These are phyloP conservation scores for Aleurites moluccanus DNA, from an alignment of 441 rosid species.

Conservation along the genomic window DNA sequence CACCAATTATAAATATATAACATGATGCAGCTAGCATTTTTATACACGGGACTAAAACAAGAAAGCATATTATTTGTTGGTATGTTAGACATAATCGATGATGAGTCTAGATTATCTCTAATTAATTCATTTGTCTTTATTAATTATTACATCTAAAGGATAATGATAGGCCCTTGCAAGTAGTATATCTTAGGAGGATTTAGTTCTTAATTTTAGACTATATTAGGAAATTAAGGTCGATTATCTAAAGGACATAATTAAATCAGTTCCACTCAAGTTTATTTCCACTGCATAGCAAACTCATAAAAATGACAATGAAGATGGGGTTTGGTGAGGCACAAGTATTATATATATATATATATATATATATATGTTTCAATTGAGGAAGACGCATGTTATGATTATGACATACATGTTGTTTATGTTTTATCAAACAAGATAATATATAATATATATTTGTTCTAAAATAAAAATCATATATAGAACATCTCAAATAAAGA, in stretches of 20 bases:
- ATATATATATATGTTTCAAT: no score
- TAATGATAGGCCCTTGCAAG: neutral
- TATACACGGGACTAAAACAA: neutral
- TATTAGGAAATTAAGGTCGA: neutral
- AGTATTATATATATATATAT: no score
- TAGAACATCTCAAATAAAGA: no score
- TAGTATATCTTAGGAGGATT: neutral
- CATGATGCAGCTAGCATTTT: neutral
- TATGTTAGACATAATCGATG: slow-evolving; percentile 15
- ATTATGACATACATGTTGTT: neutral
- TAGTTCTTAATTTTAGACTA: no score
- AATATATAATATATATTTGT: no score
- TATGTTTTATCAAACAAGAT: no score
- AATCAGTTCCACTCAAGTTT: neutral
- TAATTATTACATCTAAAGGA: neutral
- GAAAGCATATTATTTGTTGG: neutral
- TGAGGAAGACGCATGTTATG: neutral
- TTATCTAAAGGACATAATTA: neutral
- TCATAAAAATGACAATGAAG: neutral
- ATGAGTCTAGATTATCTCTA: slow-evolving; percentile 13
- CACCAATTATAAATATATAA: no score
- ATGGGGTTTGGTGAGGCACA: slow-evolving; percentile 6
- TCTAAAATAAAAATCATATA: no score
- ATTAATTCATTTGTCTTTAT: neutral
- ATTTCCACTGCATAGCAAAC: neutral